Evolutionary conservation across 106 monocot genomes (phyloP), one percentile per base, ranked within the genome.

Genomic region (Narthecium ossifragum): DNA sequence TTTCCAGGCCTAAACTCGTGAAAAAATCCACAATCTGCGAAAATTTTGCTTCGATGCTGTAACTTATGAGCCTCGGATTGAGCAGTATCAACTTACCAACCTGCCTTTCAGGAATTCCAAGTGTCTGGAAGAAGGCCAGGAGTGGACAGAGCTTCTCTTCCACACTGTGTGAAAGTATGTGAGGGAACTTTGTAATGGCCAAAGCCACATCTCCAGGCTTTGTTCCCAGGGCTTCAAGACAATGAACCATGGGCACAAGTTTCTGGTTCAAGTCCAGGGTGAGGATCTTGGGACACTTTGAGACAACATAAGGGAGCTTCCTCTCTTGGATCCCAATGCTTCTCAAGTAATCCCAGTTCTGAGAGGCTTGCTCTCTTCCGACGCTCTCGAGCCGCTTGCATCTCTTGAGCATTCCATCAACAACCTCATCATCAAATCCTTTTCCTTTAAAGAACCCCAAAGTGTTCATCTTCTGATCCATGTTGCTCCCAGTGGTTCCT

Each of bases 141-240:
- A 96, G 80, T 1, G 94, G 90, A 64, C 94, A 96, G 36, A 90
- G 76, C 85, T 96, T 96, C 59, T 83, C 80, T 55, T 96, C 94
- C 3, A 96, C 75, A n/a, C 81, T 86, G 70, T 81, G 86, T 32
- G 60, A 72, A 13, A 96, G 78, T 27, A 90, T 71, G 52, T 80
- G 67, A 22, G 94, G 94, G 53, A 96, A 96, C 50, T 80, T 90
- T 7, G 71, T 62, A 29, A 96, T 80, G 31, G 90, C 83, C 1
- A 46, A 36, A 4, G 80, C 83, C 5, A 84, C 75, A 11, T 86
- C 80, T 2, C 65, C 59, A 0, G 94, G 83, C 67, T 86, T 96
- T 29, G 83, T 59, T 45, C 52, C 68, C 23, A 90, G 46, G 2
- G 90, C 72, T 8, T 65, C 23, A n/a, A 96, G 80, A 78, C 90